These are phyloP conservation scores for Fulvia fulva DNA, from an alignment of 2,329 filamentous ascomycete species.

Conservation along the genomic window DNA sequence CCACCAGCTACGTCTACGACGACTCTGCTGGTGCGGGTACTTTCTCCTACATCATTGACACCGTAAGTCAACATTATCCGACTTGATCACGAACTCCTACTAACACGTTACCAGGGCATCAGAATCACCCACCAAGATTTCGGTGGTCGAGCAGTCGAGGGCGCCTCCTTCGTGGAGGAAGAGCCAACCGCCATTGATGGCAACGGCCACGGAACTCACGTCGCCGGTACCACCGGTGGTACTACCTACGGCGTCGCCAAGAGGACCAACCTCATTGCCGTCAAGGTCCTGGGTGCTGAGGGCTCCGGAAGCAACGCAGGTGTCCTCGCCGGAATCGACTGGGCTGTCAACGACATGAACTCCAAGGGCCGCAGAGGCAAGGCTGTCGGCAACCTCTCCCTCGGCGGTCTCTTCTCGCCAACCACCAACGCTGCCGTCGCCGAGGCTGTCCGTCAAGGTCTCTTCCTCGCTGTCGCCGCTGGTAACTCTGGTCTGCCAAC, in stretches of 20 bases:
- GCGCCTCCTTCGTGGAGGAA: conserved; percentile 22
- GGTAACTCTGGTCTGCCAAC: conserved; percentile 36
- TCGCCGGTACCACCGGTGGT: conserved; percentile 59
- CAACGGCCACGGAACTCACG: conserved; percentile 63
- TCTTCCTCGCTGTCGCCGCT: conserved; percentile 40
- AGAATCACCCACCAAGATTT: conserved; percentile 24
- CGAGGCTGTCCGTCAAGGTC: conserved; percentile 35
- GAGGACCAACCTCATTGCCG: conserved; percentile 45
- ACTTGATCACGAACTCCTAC: not conserved
- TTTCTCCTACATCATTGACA: conserved; percentile 26
- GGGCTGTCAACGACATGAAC: conserved; percentile 57
- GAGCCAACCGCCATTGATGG: conserved; percentile 37
- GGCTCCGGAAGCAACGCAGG: conserved; percentile 47
- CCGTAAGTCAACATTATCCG: conserved; percentile 10
- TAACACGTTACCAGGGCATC: conserved; percentile 12
- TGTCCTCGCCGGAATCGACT: conserved; percentile 47
- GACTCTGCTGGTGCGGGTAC: conserved; percentile 33
- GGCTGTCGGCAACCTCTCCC: conserved; percentile 36
- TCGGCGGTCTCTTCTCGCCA: conserved; percentile 38
- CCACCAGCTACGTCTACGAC: conserved; percentile 23
- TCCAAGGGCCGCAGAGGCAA: conserved; percentile 66
- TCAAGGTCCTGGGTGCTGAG: conserved; percentile 47
- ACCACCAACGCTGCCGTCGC: conserved; percentile 38
- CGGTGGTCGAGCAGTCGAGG: conserved; percentile 26
- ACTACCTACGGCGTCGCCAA: conserved; percentile 56